Base-by-base conservation (phyloP, 345 rosid genomes). In the Linum usitatissimum region DNA sequence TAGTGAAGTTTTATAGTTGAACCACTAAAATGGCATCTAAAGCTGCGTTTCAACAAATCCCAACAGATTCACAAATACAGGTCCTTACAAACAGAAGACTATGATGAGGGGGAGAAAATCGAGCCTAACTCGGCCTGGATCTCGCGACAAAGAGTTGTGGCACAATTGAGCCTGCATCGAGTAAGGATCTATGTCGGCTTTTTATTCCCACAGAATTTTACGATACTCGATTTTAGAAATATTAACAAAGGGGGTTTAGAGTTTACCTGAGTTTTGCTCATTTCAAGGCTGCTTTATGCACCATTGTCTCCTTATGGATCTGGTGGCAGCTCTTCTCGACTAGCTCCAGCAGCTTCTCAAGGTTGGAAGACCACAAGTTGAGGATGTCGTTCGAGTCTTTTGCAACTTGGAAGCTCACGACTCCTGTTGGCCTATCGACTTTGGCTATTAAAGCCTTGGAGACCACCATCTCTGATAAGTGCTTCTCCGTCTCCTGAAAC, bases 391-490 rank as follows among this genome's bases (percentile, higher is more conserved):
- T 92, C 80, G 91, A 86, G 75, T 90, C 97, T 80, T 86, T 78
- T 0, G 79, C 80, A 3, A 67, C 70, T 78, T 90, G 89, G 87
- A 94, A 94, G 67, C 87, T 79, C 62, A 85, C 84, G 51, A 89
- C 70, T 71, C 88, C 88, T 73, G 67, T 55, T 14, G 97, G 99
- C 76, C 99, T 77, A 76, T 94, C 95, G 57, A 94, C 90, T 80
- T 90, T 94, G 17, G 97, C 96, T 65, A 86, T 81, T 61, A 94
- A 76, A 59, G 96, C 84, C 76, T 86, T 94, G 51, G 95, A 90
- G 61, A 94, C 99, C 2, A 94, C 99, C 99, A 94, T 94, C 54
- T 94, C 99, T 0, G 97, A 94, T 5, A 94, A 88, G 78, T 90
- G 86, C 85, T 86, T 94, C 85, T 92, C 98, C 39, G 93, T 80